Percentiles rank a stretch among this genome's conserved stretches.
phyloP scores from a whole-genome alignment of 2,329 filamentous ascomycete species.

The Ophiostoma perfectum region DNA sequence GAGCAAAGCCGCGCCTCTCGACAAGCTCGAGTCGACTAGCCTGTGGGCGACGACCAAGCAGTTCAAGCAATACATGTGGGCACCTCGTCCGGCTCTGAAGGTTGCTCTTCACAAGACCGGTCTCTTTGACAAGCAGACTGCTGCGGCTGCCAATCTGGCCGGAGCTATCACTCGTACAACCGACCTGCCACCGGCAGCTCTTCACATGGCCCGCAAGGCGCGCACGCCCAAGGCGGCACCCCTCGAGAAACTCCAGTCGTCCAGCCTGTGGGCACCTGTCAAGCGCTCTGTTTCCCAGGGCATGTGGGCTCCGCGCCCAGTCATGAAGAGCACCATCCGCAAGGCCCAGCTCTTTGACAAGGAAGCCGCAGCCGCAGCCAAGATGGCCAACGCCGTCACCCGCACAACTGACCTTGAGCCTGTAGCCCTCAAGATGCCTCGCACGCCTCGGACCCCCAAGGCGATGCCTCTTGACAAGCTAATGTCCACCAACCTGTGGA shows the following conservation, averaged over 20 bases:
- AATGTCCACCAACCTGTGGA: slow-evolving; percentile 20
- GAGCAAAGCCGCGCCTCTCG: slow-evolving; percentile 7
- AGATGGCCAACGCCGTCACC: slow-evolving; percentile 11
- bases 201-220: slow-evolving; percentile 21
- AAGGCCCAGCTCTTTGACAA: slow-evolving; percentile 21
- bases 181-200: slow-evolving; percentile 16
- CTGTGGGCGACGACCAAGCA: slow-evolving; percentile 14
- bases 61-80: neutral
- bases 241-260: slow-evolving; percentile 19
- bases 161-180: slow-evolving; percentile 20
- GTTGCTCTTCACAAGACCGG: neutral
- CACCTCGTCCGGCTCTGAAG: neutral
- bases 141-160: slow-evolving; percentile 12
- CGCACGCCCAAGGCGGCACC: slow-evolving; percentile 6
- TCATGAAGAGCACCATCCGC: neutral
- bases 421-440: slow-evolving; percentile 19
- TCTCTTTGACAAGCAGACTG: slow-evolving; percentile 21
- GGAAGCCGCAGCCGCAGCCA: neutral
- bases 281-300: neutral
- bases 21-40: slow-evolving; percentile 14
- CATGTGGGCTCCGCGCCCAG: slow-evolving; percentile 20
- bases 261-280: slow-evolving; percentile 17
- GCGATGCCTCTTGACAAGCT: slow-evolving; percentile 16
- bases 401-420: slow-evolving; percentile 22
- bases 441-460: slow-evolving; percentile 13